A percentile compares a stretch with the other conserved stretches of the same genome.
Conservation (phyloP, 352 stramenopile species). For the Nannochloropsis limnetica region DNA sequence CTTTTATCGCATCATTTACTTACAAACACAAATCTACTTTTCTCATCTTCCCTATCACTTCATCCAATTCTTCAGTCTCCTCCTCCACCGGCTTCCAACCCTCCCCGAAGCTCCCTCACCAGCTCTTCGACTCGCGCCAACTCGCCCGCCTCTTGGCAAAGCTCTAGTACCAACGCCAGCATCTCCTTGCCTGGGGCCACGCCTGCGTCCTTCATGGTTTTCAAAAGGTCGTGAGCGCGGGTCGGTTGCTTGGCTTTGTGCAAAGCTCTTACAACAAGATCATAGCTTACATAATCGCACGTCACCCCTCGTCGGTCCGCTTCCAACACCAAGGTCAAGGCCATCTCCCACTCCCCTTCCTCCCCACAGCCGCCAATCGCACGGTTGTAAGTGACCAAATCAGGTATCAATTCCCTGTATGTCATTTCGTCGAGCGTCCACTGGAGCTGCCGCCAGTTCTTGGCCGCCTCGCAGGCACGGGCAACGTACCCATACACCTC, state of each 20-base stretch:
- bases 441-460: constrained; percentile 14
- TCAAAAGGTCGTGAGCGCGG: neutral
- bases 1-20: neutral
- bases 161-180: neutral
- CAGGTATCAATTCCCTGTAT: neutral
- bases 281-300: constrained; percentile 6
- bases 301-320: neutral
- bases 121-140: constrained; percentile 1
- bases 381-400: constrained; percentile 1
- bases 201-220: constrained; percentile 4
- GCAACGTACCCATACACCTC: constrained; percentile 18
- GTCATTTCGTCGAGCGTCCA: constrained; percentile 29
- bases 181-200: constrained; percentile 5
- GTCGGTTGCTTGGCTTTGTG: constrained; percentile 10
- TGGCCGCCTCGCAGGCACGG: constrained; percentile 5
- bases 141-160: constrained; percentile 7
- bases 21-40: neutral
- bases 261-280: neutral
- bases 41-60: neutral
- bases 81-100: neutral
- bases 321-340: constrained; percentile 8
- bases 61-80: neutral
- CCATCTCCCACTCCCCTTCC: constrained; percentile 31
- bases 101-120: neutral
- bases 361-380: constrained; percentile 13